Base-by-base conservation (phyloP, 2,329 filamentous ascomycete species). In the Penicillium aurantiogriseum region DNA sequence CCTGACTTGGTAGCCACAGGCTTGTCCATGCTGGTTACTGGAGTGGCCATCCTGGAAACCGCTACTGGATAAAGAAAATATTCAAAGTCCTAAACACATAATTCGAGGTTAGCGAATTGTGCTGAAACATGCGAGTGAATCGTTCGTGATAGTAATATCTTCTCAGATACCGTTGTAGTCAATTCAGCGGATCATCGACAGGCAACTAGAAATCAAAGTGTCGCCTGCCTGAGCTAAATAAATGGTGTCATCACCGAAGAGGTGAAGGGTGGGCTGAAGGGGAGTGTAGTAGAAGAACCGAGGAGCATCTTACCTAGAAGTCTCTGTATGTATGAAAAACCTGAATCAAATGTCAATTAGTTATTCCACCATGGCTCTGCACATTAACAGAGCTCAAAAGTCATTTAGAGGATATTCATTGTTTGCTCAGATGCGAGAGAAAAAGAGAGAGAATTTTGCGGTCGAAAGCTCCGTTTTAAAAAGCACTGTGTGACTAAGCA, bases 81-180 rank as follows among this genome's bases (percentile, higher is more conserved):
- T 63, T 51, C 43, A 54, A 56, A 65, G 48, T 35, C 42, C 48
- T 58, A 47, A 43, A 56, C 59, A 61, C 49, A 53, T 42, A 59
- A 33, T 48, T 56, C 53, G 54, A 57, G 51, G 53, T 65, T 64
- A 60, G 59, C 49, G 57, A 59, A 63, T 35, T 68, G 63, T 69
- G 64, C 61, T 62, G 45, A 45, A 47, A 57, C 53, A 63, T 33
- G 42, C 51, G n/a, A 44, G 50, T 54, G 43, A 54, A 43, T 39
- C 36, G 55, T 39, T 46, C 23, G 45, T 47, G 49, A 48, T 57
- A 53, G 50, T 63, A 40, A 52, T 58, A 59, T 75, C 80, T 80
- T 83, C 84, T 94, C 90, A 94, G 90, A 94, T 94, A 94, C 90
- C 90, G 90, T 94, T 93, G 90, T 94, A 94, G 90, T 94, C 90